phyloP scores from a whole-genome alignment of 176 grass and related monocot species.

The Triticum timopheevii region DNA sequence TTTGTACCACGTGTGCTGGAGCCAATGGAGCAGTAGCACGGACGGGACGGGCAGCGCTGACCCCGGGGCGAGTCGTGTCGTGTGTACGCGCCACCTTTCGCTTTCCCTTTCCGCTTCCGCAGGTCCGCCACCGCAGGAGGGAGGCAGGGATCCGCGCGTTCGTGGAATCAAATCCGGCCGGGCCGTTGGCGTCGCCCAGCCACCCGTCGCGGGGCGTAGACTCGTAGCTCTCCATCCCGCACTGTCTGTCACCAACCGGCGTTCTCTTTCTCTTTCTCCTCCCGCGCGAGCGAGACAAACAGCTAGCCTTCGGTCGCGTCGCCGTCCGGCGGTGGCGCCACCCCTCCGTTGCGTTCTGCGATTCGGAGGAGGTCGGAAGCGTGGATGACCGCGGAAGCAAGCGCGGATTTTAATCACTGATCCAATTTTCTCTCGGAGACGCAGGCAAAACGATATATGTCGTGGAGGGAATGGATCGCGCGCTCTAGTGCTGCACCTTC shows the following conservation, averaged over 20 bases:
- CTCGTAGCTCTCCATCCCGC: background rate
- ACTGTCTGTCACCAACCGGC: background rate
- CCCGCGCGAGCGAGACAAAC: background rate
- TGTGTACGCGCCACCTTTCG: background rate
- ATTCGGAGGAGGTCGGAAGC: background rate
- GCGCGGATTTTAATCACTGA: background rate
- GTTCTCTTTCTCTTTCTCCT: background rate
- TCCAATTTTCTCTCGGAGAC: background rate
- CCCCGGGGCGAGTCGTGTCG: background rate
- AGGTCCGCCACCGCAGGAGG: background rate
- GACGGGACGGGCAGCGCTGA: conserved; percentile 1
- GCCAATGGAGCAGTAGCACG: background rate
- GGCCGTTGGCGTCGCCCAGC: background rate
- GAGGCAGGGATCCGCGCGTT: background rate
- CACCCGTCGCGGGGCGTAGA: background rate
- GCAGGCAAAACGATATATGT: background rate
- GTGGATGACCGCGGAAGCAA: background rate
- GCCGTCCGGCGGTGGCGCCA: background rate
- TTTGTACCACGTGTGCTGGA: background rate
- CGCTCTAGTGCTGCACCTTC: background rate
- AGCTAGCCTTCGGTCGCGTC: background rate
- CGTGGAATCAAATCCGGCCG: background rate
- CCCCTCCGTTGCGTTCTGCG: background rate
- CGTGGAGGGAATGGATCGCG: background rate
- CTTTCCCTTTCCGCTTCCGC: background rate